Percentiles rank a stretch among this genome's conserved stretches.
Evolutionary conservation across 2,329 filamentous ascomycete species (phyloP).

Genomic region (Periconia digitata): DNA sequence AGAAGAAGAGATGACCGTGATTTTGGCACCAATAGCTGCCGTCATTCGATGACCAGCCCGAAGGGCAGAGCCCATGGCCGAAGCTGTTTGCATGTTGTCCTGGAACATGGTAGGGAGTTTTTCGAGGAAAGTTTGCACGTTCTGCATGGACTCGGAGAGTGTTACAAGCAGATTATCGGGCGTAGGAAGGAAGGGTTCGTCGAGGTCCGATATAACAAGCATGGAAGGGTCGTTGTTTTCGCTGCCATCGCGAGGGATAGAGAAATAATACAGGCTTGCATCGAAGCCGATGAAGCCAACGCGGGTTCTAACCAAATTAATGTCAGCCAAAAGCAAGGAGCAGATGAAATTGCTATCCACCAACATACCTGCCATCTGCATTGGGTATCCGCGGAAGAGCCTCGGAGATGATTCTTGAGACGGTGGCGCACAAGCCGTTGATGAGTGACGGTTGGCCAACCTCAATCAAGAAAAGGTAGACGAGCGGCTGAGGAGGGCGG

Average conservation of each 20-base stretch:
- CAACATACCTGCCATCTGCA: constrained; percentile 67
- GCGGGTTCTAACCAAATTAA: constrained; percentile 61
- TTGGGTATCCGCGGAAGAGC: constrained; percentile 98
- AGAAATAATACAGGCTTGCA: constrained; percentile 93
- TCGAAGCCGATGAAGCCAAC: constrained; percentile 96
- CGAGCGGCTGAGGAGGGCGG: constrained; percentile 88
- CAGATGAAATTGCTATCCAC: no score
- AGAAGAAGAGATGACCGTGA: constrained; percentile 86
- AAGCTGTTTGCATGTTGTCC: constrained; percentile 83
- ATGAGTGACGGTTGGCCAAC: constrained; percentile 90
- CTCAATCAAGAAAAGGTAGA: constrained; percentile 94
- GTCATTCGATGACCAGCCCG: constrained; percentile 95
- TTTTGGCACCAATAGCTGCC: constrained; percentile 89
- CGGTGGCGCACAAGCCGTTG: constrained; percentile 87
- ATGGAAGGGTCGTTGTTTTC: constrained; percentile 84
- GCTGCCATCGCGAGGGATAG: constrained; percentile 83
- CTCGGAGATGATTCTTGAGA: constrained; percentile 89
- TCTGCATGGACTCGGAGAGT: constrained; percentile 82
- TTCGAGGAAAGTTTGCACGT: constrained; percentile 86
- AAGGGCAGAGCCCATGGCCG: constrained; percentile 93
- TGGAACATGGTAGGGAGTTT: constrained; percentile 97
- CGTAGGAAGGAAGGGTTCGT: constrained; percentile 94
- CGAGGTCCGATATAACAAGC: constrained; percentile 91
- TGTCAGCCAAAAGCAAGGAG: not conserved
- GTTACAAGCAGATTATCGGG: constrained; percentile 90